phyloP scores from a whole-genome alignment of 768 basidiomycete genomes.

The Naganishia friedmannii region DNA sequence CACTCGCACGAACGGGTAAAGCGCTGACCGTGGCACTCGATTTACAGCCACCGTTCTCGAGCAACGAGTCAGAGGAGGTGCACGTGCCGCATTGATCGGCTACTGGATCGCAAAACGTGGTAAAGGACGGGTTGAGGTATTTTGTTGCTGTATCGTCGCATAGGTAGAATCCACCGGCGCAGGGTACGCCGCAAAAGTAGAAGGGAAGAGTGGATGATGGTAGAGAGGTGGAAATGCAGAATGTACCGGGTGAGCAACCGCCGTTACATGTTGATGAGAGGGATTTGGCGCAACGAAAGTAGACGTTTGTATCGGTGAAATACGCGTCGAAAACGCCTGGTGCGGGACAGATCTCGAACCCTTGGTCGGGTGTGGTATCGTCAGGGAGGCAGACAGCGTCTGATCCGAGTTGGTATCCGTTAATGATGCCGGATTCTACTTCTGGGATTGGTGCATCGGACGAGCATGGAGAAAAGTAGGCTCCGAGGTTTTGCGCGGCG shows the following conservation, averaged over 20 bases:
- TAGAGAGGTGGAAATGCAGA: constrained; percentile 1
- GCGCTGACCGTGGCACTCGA: constrained; percentile 9
- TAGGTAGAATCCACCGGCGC: constrained; percentile 18
- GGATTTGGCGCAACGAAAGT: neutral
- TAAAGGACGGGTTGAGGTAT: constrained; percentile 15
- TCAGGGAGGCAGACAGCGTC: constrained; percentile 7
- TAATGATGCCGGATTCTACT: neutral
- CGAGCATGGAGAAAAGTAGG: constrained; percentile 3
- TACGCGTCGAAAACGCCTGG: neutral
- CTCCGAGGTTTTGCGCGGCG: constrained; percentile 15
- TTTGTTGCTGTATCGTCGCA: constrained; percentile 22
- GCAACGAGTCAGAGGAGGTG: neutral
- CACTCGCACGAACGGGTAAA: constrained; percentile 9
- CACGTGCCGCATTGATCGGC: constrained; percentile 23
- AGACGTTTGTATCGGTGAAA: constrained; percentile 10
- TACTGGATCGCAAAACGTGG: constrained; percentile 8
- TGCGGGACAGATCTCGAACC: constrained; percentile 6
- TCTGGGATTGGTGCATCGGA: neutral
- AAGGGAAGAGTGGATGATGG: neutral
- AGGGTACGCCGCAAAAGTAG: constrained; percentile 20
- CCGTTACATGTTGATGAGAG: constrained; percentile 6
- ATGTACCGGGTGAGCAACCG: constrained; percentile 1
- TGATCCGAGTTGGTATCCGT: constrained; percentile 1
- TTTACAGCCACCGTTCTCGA: neutral
- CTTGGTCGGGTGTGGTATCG: neutral